Evolutionary conservation across 805 yeast species (phyloP).

Genomic region (Saccharomycopsis capsularis): DNA sequence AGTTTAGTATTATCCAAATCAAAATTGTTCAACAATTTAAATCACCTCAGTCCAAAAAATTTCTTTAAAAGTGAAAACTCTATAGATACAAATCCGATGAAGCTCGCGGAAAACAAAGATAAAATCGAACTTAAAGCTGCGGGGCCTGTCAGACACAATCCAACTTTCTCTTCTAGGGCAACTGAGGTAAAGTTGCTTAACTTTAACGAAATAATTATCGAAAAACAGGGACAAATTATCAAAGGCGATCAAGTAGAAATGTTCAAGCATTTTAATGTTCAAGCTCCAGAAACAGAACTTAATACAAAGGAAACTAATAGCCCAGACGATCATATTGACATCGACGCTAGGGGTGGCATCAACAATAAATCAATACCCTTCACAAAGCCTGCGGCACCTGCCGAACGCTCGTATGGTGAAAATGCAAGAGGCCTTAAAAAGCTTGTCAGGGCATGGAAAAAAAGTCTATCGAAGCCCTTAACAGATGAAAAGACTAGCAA

Average conservation of each 20-base stretch:
- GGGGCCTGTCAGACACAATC: too few relatives aligned
- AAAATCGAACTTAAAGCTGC: too few relatives aligned
- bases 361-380: background rate
- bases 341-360: background rate
- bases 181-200: constrained; percentile 5
- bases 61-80: background rate
- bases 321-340: background rate
- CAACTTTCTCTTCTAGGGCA: too few relatives aligned
- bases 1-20: background rate
- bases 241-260: background rate
- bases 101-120: too few relatives aligned
- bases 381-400: background rate
- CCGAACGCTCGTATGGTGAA: background rate
- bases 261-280: background rate
- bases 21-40: constrained; percentile 1
- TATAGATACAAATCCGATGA: too few relatives aligned
- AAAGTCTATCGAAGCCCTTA: background rate
- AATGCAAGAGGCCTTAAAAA: background rate
- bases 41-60: background rate
- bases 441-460: background rate
- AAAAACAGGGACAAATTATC: background rate
- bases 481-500: background rate
- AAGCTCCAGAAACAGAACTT: background rate
- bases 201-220: background rate
- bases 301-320: background rate